Evolutionary conservation across 148 eudicot genomes (phyloP).

Genomic region (Rhododendron mucronatum): DNA sequence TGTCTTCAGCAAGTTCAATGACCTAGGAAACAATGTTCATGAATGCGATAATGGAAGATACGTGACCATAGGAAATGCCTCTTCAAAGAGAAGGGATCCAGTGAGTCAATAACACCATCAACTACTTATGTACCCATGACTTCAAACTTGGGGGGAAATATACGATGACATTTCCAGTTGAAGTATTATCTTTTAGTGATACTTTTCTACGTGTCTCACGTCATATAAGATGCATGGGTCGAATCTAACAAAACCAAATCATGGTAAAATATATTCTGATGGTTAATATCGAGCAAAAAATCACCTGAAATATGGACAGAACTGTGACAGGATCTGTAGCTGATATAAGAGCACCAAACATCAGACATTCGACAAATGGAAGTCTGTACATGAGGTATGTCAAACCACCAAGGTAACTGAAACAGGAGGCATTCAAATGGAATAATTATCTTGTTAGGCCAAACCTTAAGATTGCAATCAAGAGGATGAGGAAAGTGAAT

Average conservation of each 20-base stretch:
- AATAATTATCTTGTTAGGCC: slow-evolving; percentile 11
- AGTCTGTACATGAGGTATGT: slow-evolving; percentile 73
- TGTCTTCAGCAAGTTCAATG: background rate
- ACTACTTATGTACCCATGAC: background rate
- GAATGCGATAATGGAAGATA: background rate
- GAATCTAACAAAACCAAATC: background rate
- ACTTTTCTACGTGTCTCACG: background rate
- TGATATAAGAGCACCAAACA: slow-evolving; percentile 99
- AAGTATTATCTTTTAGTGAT: background rate
- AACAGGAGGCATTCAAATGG: slow-evolving; percentile 7
- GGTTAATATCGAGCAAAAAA: slow-evolving; percentile 3
- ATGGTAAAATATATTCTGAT: background rate
- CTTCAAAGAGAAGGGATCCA: background rate
- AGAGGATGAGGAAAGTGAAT: background rate
- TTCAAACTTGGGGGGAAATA: background rate
- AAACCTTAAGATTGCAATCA: background rate
- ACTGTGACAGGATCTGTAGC: slow-evolving; percentile 99
- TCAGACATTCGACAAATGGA: slow-evolving; percentile 89
- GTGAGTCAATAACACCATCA: background rate
- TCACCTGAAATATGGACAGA: slow-evolving; percentile 91
- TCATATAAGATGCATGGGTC: too few relatives aligned
- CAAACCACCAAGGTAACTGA: slow-evolving; percentile 90
- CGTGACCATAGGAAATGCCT: background rate
- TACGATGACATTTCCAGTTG: background rate
- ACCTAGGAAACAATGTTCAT: background rate